Conservation (phyloP, 2,329 filamentous ascomycete genomes). For the Thyridium curvatum region DNA sequence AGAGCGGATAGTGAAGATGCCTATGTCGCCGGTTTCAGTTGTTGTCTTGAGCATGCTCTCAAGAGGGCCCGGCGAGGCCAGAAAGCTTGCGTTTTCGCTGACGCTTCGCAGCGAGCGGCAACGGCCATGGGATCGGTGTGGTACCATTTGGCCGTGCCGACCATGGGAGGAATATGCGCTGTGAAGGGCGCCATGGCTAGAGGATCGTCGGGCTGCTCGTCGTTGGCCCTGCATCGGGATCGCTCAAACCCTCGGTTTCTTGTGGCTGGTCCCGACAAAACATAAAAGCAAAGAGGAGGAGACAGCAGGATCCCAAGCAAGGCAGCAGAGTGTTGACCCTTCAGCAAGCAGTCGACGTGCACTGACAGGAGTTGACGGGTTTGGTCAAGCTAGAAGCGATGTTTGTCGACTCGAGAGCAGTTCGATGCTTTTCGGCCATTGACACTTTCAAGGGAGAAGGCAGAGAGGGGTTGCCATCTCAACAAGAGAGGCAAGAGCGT, state of each 20-base stretch:
- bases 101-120: slow-evolving; percentile 36
- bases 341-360: too few species aligned
- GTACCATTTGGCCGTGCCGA: slow-evolving; percentile 7
- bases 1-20: slow-evolving; percentile 48
- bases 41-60: slow-evolving; percentile 61
- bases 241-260: too few species aligned
- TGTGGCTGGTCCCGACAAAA: not conserved
- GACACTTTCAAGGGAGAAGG: too few species aligned
- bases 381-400: too few species aligned
- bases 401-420: too few species aligned
- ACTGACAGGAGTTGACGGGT: too few species aligned
- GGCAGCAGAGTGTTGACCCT: too few species aligned
- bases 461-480: too few species aligned
- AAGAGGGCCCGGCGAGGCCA: slow-evolving; percentile 46
- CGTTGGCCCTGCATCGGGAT: too few species aligned
- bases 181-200: slow-evolving; percentile 32
- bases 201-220: slow-evolving; percentile 19
- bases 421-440: too few species aligned
- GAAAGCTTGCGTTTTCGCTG: slow-evolving; percentile 33
- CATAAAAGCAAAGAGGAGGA: not conserved
- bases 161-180: slow-evolving; percentile 21
- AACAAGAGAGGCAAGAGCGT: too few species aligned
- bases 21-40: slow-evolving; percentile 60
- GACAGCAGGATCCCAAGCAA: too few species aligned
- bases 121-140: slow-evolving; percentile 8